Evolutionary conservation across 768 basidiomycete genomes (phyloP).

Genomic region (Rhodotorula paludigena): DNA sequence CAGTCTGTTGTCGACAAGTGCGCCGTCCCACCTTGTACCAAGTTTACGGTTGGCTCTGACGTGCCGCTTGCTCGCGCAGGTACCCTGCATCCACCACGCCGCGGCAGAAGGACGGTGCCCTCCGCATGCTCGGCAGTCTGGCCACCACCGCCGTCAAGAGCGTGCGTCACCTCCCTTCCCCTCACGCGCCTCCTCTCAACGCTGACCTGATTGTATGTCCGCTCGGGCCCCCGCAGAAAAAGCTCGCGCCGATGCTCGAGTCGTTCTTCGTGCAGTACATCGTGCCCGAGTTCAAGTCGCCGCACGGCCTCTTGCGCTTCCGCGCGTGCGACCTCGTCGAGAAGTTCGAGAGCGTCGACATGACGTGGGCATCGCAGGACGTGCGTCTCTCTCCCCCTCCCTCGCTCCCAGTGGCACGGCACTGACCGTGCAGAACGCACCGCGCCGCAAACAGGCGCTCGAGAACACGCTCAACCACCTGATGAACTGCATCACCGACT

Average conservation of each 20-base stretch:
- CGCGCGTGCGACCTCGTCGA: conserved; percentile 78
- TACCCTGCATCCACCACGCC: conserved; percentile 46
- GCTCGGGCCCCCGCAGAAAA: conserved; percentile 46
- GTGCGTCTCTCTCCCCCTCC: conserved; percentile 47
- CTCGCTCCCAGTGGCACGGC: background rate
- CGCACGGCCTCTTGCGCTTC: conserved; percentile 68
- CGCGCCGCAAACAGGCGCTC: conserved; percentile 54
- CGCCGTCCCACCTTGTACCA: background rate
- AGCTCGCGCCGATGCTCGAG: conserved; percentile 71
- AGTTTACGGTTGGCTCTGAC: background rate
- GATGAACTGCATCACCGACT: conserved; percentile 65
- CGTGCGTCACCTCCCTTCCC: conserved; percentile 47
- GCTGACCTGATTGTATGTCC: no score
- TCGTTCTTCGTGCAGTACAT: conserved; percentile 69
- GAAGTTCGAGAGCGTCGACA: conserved; percentile 64
- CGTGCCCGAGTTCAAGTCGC: conserved; percentile 62
- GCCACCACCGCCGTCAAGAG: conserved; percentile 77
- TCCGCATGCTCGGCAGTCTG: conserved; percentile 73
- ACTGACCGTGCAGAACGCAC: no score
- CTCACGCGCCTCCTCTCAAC: background rate
- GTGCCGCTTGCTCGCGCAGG: background rate
- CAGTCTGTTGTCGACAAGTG: conserved; percentile 64
- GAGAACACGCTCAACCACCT: conserved; percentile 62
- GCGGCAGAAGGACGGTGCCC: conserved; percentile 71
- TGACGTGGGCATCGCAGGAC: conserved; percentile 63